phyloP scores from a whole-genome alignment of 495 filamentous ascomycete species.

The Lasiosphaeriaceae sp. region DNA sequence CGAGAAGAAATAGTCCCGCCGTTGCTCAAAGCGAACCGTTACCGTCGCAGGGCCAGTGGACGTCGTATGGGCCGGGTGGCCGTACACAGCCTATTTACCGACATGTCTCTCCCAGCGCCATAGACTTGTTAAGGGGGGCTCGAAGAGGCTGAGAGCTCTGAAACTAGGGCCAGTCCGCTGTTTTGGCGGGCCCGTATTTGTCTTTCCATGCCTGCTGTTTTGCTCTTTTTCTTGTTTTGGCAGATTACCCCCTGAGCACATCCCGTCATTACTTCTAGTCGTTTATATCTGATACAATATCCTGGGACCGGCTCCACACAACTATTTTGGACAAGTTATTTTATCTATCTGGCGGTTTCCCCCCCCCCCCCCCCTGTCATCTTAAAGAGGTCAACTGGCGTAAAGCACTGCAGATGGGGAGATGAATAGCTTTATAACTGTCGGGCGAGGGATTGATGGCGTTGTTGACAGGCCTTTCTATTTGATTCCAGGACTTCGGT shows the following conservation, averaged over 20 bases:
- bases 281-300: no score
- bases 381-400: no score
- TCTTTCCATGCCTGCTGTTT: background rate
- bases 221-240: background rate
- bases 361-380: no score
- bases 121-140: conserved; percentile 21
- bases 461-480: no score
- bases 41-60: conserved; percentile 6
- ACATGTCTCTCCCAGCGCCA: conserved; percentile 14
- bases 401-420: no score
- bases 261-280: no score
- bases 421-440: no score
- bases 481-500: no score
- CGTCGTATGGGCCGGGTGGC: conserved; percentile 8
- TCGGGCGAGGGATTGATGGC: no score
- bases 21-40: background rate
- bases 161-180: background rate
- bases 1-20: conserved; percentile 23
- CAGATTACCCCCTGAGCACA: background rate
- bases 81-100: conserved; percentile 19
- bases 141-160: conserved; percentile 8
- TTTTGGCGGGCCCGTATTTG: background rate
- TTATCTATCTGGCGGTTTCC: no score
- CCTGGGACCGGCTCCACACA: no score
- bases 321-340: no score